Conservation (phyloP, 352 stramenopile genomes). For the Phytophthora idaei region DNA sequence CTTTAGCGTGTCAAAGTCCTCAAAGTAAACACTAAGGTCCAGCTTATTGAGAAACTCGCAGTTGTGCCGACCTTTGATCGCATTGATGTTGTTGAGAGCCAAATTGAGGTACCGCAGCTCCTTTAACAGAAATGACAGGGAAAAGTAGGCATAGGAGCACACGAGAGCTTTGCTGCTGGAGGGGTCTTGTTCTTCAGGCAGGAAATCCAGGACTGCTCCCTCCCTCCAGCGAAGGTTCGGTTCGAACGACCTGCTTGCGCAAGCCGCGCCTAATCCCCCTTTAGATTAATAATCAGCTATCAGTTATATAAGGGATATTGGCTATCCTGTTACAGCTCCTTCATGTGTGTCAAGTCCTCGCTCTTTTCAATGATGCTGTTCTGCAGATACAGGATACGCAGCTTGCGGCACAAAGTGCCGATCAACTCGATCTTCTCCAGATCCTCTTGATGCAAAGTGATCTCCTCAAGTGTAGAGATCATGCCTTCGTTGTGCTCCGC, state of each 20-base stretch:
- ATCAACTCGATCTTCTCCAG: slow-evolving; percentile 93
- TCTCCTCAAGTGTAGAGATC: slow-evolving; percentile 93
- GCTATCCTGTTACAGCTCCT: slow-evolving; percentile 57
- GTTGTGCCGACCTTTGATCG: slow-evolving; percentile 82
- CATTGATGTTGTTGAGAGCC: slow-evolving; percentile 94
- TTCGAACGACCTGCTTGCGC: too few species aligned
- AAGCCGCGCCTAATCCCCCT: too few species aligned
- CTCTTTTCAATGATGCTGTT: slow-evolving; percentile 97
- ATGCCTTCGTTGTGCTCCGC: slow-evolving; percentile 95
- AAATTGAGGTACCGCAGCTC: slow-evolving; percentile 96
- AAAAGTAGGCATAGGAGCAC: too few species aligned
- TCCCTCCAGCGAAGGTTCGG: too few species aligned
- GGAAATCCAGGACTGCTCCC: too few species aligned
- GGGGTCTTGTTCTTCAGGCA: too few species aligned
- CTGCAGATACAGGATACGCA: slow-evolving; percentile 96
- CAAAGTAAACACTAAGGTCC: slow-evolving; percentile 96
- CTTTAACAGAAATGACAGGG: slow-evolving; percentile 40
- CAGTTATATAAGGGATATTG: too few species aligned
- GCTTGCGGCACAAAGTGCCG: slow-evolving; percentile 85
- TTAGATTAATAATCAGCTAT: too few species aligned
- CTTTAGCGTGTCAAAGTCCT: slow-evolving; percentile 92
- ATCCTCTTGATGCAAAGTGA: slow-evolving; percentile 93
- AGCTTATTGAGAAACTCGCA: slow-evolving; percentile 94
- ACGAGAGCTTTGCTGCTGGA: too few species aligned
- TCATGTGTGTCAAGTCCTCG: slow-evolving; percentile 93